Conservation (phyloP, 257 asterid genomes). For the Leonotis leonurus region DNA sequence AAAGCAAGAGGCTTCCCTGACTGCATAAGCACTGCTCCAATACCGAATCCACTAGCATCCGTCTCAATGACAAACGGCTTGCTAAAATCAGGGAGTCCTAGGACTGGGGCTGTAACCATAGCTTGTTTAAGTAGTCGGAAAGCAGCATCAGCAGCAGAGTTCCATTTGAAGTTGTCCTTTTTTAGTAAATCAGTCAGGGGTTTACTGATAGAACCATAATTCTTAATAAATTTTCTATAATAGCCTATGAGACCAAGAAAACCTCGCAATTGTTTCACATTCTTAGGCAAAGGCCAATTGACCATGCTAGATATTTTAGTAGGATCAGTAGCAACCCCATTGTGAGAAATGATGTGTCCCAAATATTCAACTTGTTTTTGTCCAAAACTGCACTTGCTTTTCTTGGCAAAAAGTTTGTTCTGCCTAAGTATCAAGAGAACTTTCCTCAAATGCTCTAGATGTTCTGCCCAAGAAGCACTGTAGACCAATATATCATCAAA, state of each 20-base stretch:
- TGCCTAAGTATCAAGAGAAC: neutral
- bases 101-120: neutral
- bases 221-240: neutral
- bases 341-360: neutral
- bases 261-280: neutral
- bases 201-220: neutral
- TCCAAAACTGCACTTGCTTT: too few relatives aligned
- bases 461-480: neutral
- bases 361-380: neutral
- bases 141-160: neutral
- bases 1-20: neutral
- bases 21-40: neutral
- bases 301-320: too few relatives aligned
- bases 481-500: neutral
- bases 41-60: neutral
- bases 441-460: neutral
- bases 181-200: neutral
- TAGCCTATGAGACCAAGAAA: neutral
- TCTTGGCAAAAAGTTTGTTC: neutral
- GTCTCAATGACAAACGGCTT: neutral
- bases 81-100: neutral
- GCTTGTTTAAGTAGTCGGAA: neutral
- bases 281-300: neutral
- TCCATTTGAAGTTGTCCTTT: neutral
- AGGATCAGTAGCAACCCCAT: too few relatives aligned